These are phyloP conservation scores for Bipolaris victoriae DNA, from an alignment of 2,329 filamentous ascomycete genomes.

Conservation along the genomic window DNA sequence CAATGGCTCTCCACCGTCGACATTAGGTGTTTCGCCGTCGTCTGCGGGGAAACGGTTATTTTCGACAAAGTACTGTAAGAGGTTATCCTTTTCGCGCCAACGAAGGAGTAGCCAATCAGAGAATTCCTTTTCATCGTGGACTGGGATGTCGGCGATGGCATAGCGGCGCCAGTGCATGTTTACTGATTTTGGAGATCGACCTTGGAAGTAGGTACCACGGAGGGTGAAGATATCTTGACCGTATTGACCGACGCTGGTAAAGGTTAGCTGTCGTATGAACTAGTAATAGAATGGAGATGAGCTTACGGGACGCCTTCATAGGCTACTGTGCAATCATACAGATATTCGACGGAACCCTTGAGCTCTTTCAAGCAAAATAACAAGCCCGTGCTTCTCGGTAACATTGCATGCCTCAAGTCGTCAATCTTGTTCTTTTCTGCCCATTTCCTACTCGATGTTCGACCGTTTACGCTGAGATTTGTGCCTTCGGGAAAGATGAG, in stretches of 20 bases:
- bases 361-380: conserved; percentile 81
- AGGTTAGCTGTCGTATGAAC: neutral
- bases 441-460: conserved; percentile 73
- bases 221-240: conserved; percentile 89
- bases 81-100: conserved; percentile 89
- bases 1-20: conserved; percentile 25
- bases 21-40: conserved; percentile 26
- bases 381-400: conserved; percentile 81
- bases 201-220: conserved; percentile 84
- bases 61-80: conserved; percentile 76
- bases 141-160: conserved; percentile 76
- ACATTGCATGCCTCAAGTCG: conserved; percentile 72
- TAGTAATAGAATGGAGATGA: neutral
- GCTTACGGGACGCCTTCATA: conserved; percentile 93
- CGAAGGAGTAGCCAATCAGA: conserved; percentile 80
- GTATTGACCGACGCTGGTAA: conserved; percentile 61
- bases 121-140: conserved; percentile 74
- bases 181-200: conserved; percentile 87
- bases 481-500: conserved; percentile 88
- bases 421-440: conserved; percentile 73
- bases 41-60: conserved; percentile 85
- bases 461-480: conserved; percentile 76
- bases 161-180: conserved; percentile 97
- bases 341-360: conserved; percentile 74
- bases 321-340: conserved; percentile 93